Evolutionary conservation across 768 basidiomycete genomes (phyloP), one percentile per base, ranked within the genome.

Genomic region (Cyclocybe aegerita): DNA sequence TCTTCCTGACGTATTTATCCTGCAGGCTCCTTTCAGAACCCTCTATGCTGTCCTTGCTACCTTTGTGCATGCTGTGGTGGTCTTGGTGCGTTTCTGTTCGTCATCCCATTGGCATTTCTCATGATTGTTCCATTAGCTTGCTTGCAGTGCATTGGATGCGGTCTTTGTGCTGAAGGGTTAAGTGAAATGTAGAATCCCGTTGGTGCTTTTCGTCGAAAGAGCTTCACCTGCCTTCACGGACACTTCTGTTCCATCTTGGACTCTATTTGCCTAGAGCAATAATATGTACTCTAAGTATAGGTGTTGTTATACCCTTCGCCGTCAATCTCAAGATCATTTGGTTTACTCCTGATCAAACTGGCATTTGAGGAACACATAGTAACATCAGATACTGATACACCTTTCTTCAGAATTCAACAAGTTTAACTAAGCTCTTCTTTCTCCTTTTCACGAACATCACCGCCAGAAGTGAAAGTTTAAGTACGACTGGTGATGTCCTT

Each of bases 1-100:
- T 35, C 30, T 43, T 17, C 34, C 30, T 48, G n/a, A 32, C 35
- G 16, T 30, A 8, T 34, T n/a, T 9, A 15, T 12, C 40, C 31
- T 36, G 9, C 42, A 81, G 81, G 78, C 11, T 62, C 78, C 0
- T 86, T 85, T 58, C 59, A 80, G 52, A 87, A 87, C 50, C 85
- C 85, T 2, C 67, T 77, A 0, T 86, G 83, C 56, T 85, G 83
- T 56, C 85, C 85, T 0, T 86, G 85, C 59, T 88, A 88, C 62
- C 70, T 86, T 7, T 87, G 85, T 54, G 85, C 85, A 4, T 86
- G 83, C 62, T 86, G 84, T 49, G 85, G 85, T 49, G 85, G 85
- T 35, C 72, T 86, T 12, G 80, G 83, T 83, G 58, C 55, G 68
- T 62, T 16, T 12, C 29, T 39, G 5, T 9, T 39, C 31, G 33